phyloP scores from a whole-genome alignment of 768 basidiomycete genomes.

The Lactifluus pinguis region DNA sequence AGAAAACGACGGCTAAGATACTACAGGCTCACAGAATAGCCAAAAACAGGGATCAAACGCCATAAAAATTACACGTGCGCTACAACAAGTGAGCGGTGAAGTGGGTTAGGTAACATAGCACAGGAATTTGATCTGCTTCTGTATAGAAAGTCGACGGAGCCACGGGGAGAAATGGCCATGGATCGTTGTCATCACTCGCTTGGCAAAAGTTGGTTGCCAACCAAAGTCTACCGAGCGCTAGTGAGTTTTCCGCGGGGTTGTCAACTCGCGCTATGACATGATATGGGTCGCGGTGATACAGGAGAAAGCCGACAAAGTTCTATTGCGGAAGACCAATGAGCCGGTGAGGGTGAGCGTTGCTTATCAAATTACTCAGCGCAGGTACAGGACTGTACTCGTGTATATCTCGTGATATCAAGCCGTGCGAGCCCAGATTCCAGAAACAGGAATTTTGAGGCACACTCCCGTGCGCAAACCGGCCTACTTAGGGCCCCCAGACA shows the following conservation, averaged over 20 bases:
- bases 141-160: background rate
- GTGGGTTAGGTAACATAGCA: background rate
- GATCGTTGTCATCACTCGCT: background rate
- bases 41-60: background rate
- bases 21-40: background rate
- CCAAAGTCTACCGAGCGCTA: constrained; percentile 36
- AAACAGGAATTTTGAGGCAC: background rate
- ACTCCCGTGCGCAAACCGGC: background rate
- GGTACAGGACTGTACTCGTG: constrained; percentile 13
- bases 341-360: background rate
- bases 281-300: constrained; percentile 39
- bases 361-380: constrained; percentile 18
- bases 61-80: background rate
- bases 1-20: background rate
- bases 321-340: background rate
- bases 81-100: background rate
- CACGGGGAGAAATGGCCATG: constrained; percentile 22
- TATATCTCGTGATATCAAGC: background rate
- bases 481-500: background rate
- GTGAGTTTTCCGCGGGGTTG: background rate
- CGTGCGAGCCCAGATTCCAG: background rate
- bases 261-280: constrained; percentile 22
- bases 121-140: background rate
- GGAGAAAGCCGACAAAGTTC: constrained; percentile 24
- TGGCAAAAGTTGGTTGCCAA: constrained; percentile 11